These are phyloP conservation scores for Acer negundo DNA, from an alignment of 345 rosid genomes.

Conservation along the genomic window DNA sequence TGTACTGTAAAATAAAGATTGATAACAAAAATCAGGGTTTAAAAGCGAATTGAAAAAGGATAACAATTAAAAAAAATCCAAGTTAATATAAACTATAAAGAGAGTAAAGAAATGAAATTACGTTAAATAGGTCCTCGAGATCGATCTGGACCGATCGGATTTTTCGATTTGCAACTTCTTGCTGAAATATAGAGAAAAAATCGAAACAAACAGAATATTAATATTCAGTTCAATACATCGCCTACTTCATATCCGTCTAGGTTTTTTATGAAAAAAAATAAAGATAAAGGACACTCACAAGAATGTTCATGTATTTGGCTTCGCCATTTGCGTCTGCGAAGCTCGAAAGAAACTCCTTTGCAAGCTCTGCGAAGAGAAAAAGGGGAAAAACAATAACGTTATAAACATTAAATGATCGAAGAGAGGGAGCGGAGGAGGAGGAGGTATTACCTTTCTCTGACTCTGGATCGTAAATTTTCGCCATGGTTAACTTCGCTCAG, in stretches of 20 bases:
- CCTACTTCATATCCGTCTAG: neutral
- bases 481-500: slow-evolving; percentile 45
- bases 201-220: slow-evolving; percentile 1
- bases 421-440: neutral
- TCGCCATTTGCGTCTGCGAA: slow-evolving; percentile 70
- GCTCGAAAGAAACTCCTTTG: slow-evolving; percentile 79
- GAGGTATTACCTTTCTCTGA: slow-evolving; percentile 60
- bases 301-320: slow-evolving; percentile 77
- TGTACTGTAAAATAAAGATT: slow-evolving; percentile 45
- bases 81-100: neutral
- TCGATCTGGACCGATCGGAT: slow-evolving; percentile 74
- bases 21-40: slow-evolving; percentile 19
- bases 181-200: slow-evolving; percentile 44
- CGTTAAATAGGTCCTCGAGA: slow-evolving; percentile 76
- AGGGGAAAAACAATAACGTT: neutral
- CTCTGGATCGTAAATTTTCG: slow-evolving; percentile 60
- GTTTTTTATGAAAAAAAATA: slow-evolving; percentile 1
- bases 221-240: neutral
- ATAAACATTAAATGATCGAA: neutral
- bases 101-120: slow-evolving; percentile 30
- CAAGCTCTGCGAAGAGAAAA: slow-evolving; percentile 39
- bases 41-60: neutral
- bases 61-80: neutral
- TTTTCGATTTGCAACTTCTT: slow-evolving; percentile 85
- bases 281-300: slow-evolving; percentile 50